Conservation (phyloP, 257 asterid genomes). For the Capsicum rhomboideum region DNA sequence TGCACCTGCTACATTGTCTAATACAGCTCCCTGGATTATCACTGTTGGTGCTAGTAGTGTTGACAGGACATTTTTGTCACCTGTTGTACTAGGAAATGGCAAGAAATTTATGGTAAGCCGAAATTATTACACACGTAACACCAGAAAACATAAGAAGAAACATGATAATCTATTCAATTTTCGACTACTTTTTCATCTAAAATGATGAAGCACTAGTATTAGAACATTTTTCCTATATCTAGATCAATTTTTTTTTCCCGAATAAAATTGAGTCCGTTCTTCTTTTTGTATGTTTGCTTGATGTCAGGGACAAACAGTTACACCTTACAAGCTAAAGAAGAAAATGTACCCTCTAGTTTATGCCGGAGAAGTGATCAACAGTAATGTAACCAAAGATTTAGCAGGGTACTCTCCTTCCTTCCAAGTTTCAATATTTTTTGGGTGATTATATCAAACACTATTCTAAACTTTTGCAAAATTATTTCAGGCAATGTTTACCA, state of each 20-base stretch:
- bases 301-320: slow-evolving; percentile 67
- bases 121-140: background rate
- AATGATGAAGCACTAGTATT: background rate
- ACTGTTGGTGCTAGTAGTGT: slow-evolving; percentile 90
- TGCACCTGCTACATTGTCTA: slow-evolving; percentile 38
- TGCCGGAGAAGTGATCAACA: slow-evolving; percentile 51
- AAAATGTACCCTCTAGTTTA: slow-evolving; percentile 55
- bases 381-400: slow-evolving; percentile 28
- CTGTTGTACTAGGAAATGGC: slow-evolving; percentile 64
- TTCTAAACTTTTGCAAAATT: background rate
- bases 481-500: slow-evolving; percentile 72
- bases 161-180: background rate
- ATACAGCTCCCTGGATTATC: slow-evolving; percentile 87
- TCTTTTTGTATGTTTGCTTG: background rate
- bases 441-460: background rate
- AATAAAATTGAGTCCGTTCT: background rate
- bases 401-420: slow-evolving; percentile 29
- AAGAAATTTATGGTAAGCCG: slow-evolving; percentile 29
- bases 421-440: background rate
- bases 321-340: slow-evolving; percentile 47
- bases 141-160: background rate
- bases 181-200: background rate
- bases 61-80: slow-evolving; percentile 47
- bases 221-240: background rate
- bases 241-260: background rate